phyloP scores from a whole-genome alignment of 805 yeast genomes.

The Ogataea ganodermae region DNA sequence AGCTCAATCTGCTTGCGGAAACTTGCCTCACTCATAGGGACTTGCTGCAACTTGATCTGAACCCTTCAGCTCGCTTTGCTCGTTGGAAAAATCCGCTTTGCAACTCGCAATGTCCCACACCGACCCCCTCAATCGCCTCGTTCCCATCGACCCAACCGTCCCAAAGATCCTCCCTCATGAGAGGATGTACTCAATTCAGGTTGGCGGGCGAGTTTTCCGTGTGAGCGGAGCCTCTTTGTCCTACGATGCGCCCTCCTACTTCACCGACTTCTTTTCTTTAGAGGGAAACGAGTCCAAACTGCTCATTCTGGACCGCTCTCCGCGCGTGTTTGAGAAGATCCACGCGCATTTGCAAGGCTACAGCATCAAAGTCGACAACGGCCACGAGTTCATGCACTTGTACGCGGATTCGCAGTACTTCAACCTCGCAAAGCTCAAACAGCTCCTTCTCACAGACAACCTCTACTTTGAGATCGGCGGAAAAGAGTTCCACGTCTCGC shows the following conservation, averaged over 20 bases:
- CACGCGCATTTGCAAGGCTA: slow-evolving; percentile 82
- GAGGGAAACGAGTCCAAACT: slow-evolving; percentile 40
- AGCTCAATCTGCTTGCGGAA: too few relatives aligned
- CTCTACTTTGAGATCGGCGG: slow-evolving; percentile 61
- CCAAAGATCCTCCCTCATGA: slow-evolving; percentile 66
- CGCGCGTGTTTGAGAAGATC: slow-evolving; percentile 65
- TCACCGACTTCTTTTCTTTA: slow-evolving; percentile 65
- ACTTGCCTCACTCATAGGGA: too few relatives aligned
- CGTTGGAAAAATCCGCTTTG: too few relatives aligned
- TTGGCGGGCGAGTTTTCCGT: slow-evolving; percentile 64
- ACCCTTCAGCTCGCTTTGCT: too few relatives aligned
- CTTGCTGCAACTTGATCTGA: too few relatives aligned
- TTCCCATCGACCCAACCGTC: slow-evolving; percentile 41
- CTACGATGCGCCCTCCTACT: slow-evolving; percentile 86
- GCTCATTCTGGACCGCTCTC: slow-evolving; percentile 73
- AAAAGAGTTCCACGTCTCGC: slow-evolving; percentile 58
- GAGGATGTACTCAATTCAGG: slow-evolving; percentile 65
- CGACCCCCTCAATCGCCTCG: background rate
- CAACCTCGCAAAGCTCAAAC: slow-evolving; percentile 57
- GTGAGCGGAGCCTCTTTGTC: slow-evolving; percentile 82
- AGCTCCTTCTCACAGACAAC: slow-evolving; percentile 52
- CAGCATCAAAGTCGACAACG: slow-evolving; percentile 58
- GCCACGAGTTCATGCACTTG: slow-evolving; percentile 59
- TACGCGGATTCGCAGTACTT: slow-evolving; percentile 75
- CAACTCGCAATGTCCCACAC: too few relatives aligned